Conservation (phyloP, 306 rosid species). For the Acacia acuminata region DNA sequence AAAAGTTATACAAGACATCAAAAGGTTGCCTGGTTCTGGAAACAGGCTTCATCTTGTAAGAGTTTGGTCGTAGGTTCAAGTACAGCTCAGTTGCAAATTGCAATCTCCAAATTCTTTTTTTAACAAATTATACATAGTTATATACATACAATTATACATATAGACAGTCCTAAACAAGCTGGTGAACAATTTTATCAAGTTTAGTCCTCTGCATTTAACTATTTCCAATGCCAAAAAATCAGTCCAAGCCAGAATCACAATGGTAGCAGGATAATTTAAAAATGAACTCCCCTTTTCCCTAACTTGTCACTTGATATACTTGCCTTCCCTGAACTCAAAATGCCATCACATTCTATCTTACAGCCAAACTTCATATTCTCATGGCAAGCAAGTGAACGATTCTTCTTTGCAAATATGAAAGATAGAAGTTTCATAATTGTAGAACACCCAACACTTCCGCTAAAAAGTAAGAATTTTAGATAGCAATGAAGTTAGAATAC, state of each 20-base stretch:
- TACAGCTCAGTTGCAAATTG: constrained; percentile 13
- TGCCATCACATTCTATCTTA: background rate
- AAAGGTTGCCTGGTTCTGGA: background rate
- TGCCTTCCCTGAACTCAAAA: background rate
- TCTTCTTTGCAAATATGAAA: background rate
- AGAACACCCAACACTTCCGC: background rate
- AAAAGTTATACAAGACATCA: background rate
- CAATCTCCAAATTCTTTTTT: background rate
- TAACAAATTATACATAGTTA: background rate
- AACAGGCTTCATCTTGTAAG: background rate
- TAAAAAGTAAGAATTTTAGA: background rate
- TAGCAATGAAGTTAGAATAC: constrained; percentile 26
- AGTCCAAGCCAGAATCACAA: background rate
- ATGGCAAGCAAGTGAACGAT: constrained; percentile 2
- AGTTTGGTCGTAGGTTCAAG: constrained; percentile 3
- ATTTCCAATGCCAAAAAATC: background rate
- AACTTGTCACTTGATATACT: background rate
- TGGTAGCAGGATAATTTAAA: background rate
- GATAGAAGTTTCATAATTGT: background rate
- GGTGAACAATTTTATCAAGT: background rate
- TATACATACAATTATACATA: background rate
- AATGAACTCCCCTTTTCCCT: background rate
- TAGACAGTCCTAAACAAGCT: background rate
- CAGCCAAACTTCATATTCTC: constrained; percentile 1
- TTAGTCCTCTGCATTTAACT: background rate